Conservation (phyloP, 192 early-diverging fungal genomes). For the Rhizophlyctis rosea region DNA sequence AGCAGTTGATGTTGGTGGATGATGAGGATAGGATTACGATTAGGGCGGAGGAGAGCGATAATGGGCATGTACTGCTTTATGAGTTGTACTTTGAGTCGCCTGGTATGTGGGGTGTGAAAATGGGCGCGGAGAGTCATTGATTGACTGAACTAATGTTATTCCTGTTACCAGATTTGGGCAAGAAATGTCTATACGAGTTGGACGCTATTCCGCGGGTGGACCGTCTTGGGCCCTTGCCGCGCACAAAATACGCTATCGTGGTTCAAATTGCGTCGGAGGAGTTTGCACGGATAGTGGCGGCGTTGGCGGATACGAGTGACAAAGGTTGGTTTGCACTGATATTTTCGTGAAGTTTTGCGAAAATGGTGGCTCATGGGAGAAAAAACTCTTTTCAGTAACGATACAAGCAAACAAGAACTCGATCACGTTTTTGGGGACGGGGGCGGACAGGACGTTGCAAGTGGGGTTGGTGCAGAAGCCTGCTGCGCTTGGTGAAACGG, state of each 20-base stretch:
- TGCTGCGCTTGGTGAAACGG: constrained; percentile 7
- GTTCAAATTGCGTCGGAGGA: constrained; percentile 33
- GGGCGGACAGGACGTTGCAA: constrained; percentile 32
- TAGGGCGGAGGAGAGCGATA: constrained; percentile 32
- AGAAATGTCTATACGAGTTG: constrained; percentile 41
- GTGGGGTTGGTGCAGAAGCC: constrained; percentile 38
- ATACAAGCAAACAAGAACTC: constrained; percentile 35
- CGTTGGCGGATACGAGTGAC: constrained; percentile 32
- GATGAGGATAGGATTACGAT: constrained; percentile 32
- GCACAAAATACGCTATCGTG: constrained; percentile 26
- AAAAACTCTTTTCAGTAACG: too few relatives aligned
- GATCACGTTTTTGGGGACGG: constrained; percentile 31
- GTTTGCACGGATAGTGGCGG: constrained; percentile 28
- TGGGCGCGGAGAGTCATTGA: not conserved
- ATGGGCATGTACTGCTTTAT: constrained; percentile 25
- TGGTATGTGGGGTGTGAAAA: constrained; percentile 14
- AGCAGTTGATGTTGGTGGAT: constrained; percentile 39
- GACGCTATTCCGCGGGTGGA: constrained; percentile 37
- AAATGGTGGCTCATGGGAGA: too few relatives aligned
- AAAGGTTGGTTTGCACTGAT: constrained; percentile 15
- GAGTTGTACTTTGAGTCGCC: constrained; percentile 37
- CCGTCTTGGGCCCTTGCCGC: constrained; percentile 26
- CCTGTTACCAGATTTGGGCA: constrained; percentile 20
- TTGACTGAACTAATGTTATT: not conserved
- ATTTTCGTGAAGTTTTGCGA: too few relatives aligned